Evolutionary conservation across 768 basidiomycete species (phyloP), one percentile per base, ranked within the genome.

Genomic region (Lactarius sanguifluus): DNA sequence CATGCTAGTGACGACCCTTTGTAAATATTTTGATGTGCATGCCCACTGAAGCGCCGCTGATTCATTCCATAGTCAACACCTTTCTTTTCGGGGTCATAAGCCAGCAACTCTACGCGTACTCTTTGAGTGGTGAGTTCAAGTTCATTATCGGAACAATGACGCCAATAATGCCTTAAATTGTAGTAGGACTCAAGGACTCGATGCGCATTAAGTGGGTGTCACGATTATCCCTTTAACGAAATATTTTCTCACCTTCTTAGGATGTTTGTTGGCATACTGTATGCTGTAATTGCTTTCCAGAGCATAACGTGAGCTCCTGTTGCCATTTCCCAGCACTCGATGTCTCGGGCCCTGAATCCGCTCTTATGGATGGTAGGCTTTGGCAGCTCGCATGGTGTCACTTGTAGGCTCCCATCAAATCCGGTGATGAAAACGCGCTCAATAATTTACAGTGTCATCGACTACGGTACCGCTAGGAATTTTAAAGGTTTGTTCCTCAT

Each of bases 51-150:
- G 13, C 16, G 4, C 16, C 1, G 5, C 62, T 57, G 23, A 64
- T 34, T 30, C 28, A 20, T 15, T 32, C 9, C 7, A 30, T 25
- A 64, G 64, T 59, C 23, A 64, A 50, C 52, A 25, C 25, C 7
- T 52, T 7, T 28, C 47, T 64, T 15, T 64, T 64, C 23, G 57
- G 64, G 12, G 8, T 59, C 18, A 7, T 64, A 30, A 52, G 9
- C 15, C 64, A 64, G 9, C 64, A 64, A 12, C 40, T 64, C 12
- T 58, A 50, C 23, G 6, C 28, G 12, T 64, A 64, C 52, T 64
- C 57, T 57, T 43, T 15, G 7, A 52, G 23, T n/a, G 57, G 62
- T 63, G 34, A 9, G 62, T 57, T 18, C 30, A 16, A 57, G 13
- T 30, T n/a, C 30, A n/a, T 34, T 9, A 34, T 34, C 1, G 32